Base-by-base conservation (phyloP, 2,329 filamentous ascomycete species). In the Calonectria pauciramosa region DNA sequence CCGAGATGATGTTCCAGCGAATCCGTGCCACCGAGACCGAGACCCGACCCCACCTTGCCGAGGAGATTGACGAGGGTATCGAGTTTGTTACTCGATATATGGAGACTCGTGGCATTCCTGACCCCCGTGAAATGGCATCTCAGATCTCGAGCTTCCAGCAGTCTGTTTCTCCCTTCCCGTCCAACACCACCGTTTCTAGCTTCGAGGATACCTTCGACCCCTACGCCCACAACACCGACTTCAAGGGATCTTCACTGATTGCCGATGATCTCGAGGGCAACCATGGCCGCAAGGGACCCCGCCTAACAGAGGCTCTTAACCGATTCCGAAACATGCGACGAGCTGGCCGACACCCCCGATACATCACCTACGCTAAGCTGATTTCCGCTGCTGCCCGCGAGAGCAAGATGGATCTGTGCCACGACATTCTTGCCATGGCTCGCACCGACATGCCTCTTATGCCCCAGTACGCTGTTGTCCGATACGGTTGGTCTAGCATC, bases 401-500 rank as follows among this genome's bases (percentile, higher is more conserved):
- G 77, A 91, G 94, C 81, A 95, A 96, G 82, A 91, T 95, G 85
- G 93, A 94, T 68, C 86, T 97, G 63, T 96, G 95, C 82, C 92
- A 96, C 77, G 96, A 99, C 76, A 94, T 99, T 67, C 90, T 98
- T 38, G 93, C 91, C 79, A 97, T 98, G 92, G 97, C 97, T 16
- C 94, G 95, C 80, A 91, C 93, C 72, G 97, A 99, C 84, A 93
- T 99, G 74, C 97, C 97, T 63, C 91, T 96, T 41, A 89, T 96
- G 75, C 90, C 93, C 52, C 94, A 98, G 83, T 98, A 97, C 83
- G 91, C 94, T 28, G 92, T 95, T 76, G 96, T 99, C 38, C 93
- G 96, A 75, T 98, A 98, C 82, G 97, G 97, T 65, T 99, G 97
- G 97, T 95, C 96, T 52, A 96, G 95, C 2, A 99, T 99, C 76